Base-by-base conservation (phyloP, 164 flowering plant genomes). In the Berberis vulgaris region DNA sequence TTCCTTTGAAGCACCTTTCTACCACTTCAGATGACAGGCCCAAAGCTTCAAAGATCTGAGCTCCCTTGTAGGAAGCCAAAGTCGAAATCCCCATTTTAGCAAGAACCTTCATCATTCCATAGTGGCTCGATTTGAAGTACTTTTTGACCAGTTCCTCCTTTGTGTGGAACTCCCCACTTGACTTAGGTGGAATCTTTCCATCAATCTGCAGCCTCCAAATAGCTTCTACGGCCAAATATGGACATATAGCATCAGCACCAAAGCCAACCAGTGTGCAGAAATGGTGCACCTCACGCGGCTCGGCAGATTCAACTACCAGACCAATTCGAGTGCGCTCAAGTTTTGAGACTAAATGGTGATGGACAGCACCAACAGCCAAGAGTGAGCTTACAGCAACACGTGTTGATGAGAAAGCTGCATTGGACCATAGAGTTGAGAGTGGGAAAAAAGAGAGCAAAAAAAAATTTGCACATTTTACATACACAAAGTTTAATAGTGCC, bases 71-170 rank as follows among this genome's bases (percentile, higher is more conserved):
- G 10, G 99, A 95, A 7, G 99, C 99, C 78, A 95, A 78, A 58
- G 99, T 95, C 49, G 99, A 95, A 65, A 91, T 95, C 38, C 99
- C 99, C 99, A 95, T 95, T 65, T 95, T 95, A 6, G 99, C 99
- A 68, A 95, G 95, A 79, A 95, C 99, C 74, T 95, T 95, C 98
- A 89, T 89, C 97, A 95, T 95, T 62, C 99, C 99, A 68, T 91
- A 95, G 77, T 80, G 82, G 80, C 91, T 89, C 47, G 99, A 98
- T 79, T 85, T 88, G 75, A 86, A 95, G 72, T 85, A 95, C 75
- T 84, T 88, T 69, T 86, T 83, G 53, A 95, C 87, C 61, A 91
- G 82, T 65, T 95, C 99, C 5, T 75, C 92, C 76, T 84, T 89
- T 5, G 95, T 73, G 69, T 79, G 86, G 74, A 88, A 78, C 49